phyloP scores from a whole-genome alignment of 331 rosid genomes.

The Ulmus americana region DNA sequence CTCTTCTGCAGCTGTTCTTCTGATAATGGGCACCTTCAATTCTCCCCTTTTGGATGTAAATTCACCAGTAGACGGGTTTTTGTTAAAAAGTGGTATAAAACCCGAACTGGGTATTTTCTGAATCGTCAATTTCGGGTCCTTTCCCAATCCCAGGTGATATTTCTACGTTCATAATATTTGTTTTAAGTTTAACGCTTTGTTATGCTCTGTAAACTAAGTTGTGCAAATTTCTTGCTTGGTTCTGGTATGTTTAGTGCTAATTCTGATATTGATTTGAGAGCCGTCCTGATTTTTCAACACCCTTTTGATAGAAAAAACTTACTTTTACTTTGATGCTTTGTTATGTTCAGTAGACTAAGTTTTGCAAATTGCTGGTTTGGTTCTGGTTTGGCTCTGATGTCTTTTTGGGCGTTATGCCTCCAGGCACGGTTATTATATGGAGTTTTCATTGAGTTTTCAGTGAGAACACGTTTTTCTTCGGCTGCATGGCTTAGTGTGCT shows the following conservation, averaged over 20 bases:
- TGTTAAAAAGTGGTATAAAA: slow-evolving; percentile 2
- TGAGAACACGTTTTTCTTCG: too few species aligned
- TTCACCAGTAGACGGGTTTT: slow-evolving; percentile 19
- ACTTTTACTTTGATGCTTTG: background rate
- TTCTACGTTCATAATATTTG: too few species aligned
- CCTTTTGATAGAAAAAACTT: slow-evolving; percentile 4
- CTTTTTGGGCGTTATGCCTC: too few species aligned
- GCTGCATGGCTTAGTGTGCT: too few species aligned
- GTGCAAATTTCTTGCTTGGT: too few species aligned
- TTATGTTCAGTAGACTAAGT: background rate
- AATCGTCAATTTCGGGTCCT: slow-evolving; percentile 34
- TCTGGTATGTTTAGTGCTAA: too few species aligned
- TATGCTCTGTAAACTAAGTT: too few species aligned
- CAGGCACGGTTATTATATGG: too few species aligned
- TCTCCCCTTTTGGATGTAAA: slow-evolving; percentile 24
- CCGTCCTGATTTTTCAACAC: slow-evolving; percentile 4
- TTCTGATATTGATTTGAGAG: too few species aligned
- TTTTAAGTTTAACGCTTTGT: too few species aligned
- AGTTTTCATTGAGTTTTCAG: too few species aligned
- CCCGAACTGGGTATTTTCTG: slow-evolving; percentile 14
- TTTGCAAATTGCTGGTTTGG: background rate
- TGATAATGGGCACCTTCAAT: slow-evolving; percentile 28
- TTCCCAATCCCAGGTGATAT: slow-evolving; percentile 52
- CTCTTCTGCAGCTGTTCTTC: slow-evolving; percentile 26
- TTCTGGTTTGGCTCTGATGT: too few species aligned